Conservation (phyloP, 2,329 filamentous ascomycete genomes). For the Cordyceps cateniannulata region DNA sequence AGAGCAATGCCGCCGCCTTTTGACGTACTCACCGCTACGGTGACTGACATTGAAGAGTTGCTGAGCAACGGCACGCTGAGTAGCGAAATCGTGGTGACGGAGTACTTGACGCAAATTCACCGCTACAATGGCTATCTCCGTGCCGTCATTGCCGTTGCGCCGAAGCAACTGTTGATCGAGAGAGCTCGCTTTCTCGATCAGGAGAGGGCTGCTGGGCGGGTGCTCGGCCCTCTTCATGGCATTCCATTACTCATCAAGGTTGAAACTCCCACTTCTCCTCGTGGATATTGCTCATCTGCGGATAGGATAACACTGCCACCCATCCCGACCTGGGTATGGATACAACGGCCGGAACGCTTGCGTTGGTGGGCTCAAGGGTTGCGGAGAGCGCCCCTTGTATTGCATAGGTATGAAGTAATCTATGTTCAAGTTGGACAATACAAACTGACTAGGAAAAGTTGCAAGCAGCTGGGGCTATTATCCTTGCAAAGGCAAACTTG, state of each 20-base stretch:
- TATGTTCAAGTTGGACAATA: neutral
- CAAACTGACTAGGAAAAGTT: neutral
- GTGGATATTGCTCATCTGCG: neutral
- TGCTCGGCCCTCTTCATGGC: neutral
- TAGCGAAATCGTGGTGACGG: neutral
- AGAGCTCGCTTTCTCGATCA: neutral
- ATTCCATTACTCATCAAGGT: neutral
- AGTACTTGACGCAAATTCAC: neutral
- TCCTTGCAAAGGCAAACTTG: neutral
- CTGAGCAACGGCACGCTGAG: neutral
- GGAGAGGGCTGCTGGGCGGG: neutral
- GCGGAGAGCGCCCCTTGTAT: neutral
- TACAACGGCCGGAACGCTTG: neutral
- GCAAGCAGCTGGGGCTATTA: neutral
- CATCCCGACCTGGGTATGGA: neutral
- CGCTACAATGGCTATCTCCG: neutral
- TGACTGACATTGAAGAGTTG: neutral
- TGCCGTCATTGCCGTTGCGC: neutral
- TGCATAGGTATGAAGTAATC: neutral
- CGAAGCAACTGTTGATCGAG: neutral
- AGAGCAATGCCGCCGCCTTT: neutral
- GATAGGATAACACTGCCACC: neutral
- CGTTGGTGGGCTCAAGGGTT: neutral
- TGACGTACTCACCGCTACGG: neutral
- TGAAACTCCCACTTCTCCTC: neutral